Conservation (phyloP, 306 rosid species). For the Cicer pinnatifidum region DNA sequence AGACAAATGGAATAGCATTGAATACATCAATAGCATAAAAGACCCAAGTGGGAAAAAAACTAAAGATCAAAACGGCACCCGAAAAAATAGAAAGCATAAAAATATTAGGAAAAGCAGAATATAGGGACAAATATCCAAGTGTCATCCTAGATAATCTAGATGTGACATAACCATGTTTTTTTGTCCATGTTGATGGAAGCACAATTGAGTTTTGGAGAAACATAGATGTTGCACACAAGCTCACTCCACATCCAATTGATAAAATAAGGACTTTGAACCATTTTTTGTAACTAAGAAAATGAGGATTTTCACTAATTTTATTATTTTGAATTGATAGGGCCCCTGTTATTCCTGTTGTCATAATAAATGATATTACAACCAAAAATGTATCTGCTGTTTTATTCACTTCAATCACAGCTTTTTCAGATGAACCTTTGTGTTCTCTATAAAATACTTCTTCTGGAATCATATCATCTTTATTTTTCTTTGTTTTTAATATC, state of each 20-base stretch:
- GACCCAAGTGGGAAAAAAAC: not conserved
- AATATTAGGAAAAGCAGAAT: not conserved
- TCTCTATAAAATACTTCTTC: not conserved
- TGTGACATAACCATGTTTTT: not conserved
- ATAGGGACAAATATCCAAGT: not conserved
- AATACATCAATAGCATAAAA: not conserved
- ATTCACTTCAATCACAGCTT: not conserved
- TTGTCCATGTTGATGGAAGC: conserved; percentile 7
- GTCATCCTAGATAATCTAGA: not conserved
- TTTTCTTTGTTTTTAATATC: not conserved
- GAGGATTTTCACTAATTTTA: not conserved
- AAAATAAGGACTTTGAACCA: not conserved
- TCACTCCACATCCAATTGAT: conserved; percentile 15
- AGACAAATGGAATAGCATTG: not conserved
- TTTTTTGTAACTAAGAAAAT: not conserved
- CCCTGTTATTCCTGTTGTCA: not conserved
- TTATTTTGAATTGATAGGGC: conserved; percentile 14
- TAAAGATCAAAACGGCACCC: conserved; percentile 5
- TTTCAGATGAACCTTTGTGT: not conserved
- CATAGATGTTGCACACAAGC: conserved; percentile 8
- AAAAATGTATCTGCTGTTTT: not conserved
- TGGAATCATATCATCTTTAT: not conserved
- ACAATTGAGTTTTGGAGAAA: conserved; percentile 5
- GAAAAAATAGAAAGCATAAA: not conserved
- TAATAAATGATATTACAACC: conserved; percentile 21